Percentiles rank a stretch among this genome's conserved stretches.
phyloP scores from a whole-genome alignment of 2,329 filamentous ascomycete genomes.

The Calonectria montana region DNA sequence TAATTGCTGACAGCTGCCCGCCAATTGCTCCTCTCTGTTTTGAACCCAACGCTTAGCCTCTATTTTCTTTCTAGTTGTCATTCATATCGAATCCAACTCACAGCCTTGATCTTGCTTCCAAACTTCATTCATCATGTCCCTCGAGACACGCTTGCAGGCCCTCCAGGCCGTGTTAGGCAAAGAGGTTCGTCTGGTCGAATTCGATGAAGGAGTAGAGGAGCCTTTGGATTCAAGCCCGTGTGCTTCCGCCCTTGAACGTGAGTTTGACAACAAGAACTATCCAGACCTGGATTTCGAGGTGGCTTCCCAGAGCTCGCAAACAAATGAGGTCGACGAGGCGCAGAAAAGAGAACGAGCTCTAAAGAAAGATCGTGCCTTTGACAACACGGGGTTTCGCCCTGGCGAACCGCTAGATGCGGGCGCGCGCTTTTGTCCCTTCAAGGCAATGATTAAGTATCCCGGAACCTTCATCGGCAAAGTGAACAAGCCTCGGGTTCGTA shows the following conservation, averaged over 20 bases:
- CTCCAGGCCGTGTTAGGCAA: constrained; percentile 37
- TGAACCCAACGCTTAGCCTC: no score
- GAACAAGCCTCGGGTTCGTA: constrained; percentile 62
- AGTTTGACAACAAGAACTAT: background rate
- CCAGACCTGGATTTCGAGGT: background rate
- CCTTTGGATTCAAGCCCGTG: background rate
- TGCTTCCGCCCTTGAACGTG: background rate
- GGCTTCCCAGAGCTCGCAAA: background rate
- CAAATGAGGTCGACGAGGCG: constrained; percentile 8
- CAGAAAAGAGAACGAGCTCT: constrained; percentile 17
- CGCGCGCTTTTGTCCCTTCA: constrained; percentile 61
- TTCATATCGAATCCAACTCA: background rate
- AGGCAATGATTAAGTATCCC: constrained; percentile 67
- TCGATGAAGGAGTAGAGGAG: background rate
- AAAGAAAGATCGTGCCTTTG: constrained; percentile 32
- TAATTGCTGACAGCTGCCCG: background rate
- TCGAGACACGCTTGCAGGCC: constrained; percentile 33
- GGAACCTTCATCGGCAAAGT: constrained; percentile 66
- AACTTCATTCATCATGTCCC: constrained; percentile 27
- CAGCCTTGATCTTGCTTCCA: background rate
- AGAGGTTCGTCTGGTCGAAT: constrained; percentile 31
- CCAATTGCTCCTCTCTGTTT: background rate
- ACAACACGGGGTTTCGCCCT: constrained; percentile 36
- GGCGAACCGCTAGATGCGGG: constrained; percentile 40
- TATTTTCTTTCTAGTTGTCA: background rate